phyloP scores from a whole-genome alignment of 2,329 filamentous ascomycete species.

The Onygena corvina region DNA sequence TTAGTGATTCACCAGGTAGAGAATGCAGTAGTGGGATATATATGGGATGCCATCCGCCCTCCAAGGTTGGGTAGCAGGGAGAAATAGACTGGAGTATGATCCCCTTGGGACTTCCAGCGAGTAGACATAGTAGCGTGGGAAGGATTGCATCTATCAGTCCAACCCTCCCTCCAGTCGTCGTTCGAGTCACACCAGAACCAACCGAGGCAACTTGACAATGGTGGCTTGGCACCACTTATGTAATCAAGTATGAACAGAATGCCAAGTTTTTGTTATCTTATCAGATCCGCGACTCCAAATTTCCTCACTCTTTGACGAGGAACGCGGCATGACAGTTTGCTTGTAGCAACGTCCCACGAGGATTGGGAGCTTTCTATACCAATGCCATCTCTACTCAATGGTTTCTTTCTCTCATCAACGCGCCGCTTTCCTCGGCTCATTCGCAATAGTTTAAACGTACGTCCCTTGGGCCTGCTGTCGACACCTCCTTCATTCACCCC shows the following conservation, averaged over 20 bases:
- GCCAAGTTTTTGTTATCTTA: slow-evolving; percentile 4
- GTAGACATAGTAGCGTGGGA: too few species aligned
- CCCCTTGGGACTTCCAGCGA: too few species aligned
- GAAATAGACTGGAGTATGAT: too few species aligned
- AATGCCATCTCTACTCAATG: not conserved
- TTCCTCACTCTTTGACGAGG: not conserved
- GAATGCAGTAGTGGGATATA: too few species aligned
- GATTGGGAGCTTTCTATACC: not conserved
- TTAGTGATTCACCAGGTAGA: too few species aligned
- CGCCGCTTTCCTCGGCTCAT: not conserved
- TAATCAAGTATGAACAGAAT: not conserved
- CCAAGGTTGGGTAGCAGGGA: too few species aligned
- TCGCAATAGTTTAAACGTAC: not conserved
- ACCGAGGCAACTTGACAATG: too few species aligned
- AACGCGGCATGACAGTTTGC: not conserved
- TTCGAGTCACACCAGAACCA: too few species aligned
- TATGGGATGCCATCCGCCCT: too few species aligned
- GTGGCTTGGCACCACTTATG: too few species aligned
- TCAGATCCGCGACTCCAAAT: not conserved
- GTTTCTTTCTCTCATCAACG: not conserved
- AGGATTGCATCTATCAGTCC: too few species aligned
- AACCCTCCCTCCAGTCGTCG: too few species aligned
- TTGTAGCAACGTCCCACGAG: not conserved
- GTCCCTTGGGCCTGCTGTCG: not conserved
- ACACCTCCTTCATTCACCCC: not conserved